Evolutionary conservation across 2,329 filamentous ascomycete genomes (phyloP).

Genomic region (Metarhizium humberi): DNA sequence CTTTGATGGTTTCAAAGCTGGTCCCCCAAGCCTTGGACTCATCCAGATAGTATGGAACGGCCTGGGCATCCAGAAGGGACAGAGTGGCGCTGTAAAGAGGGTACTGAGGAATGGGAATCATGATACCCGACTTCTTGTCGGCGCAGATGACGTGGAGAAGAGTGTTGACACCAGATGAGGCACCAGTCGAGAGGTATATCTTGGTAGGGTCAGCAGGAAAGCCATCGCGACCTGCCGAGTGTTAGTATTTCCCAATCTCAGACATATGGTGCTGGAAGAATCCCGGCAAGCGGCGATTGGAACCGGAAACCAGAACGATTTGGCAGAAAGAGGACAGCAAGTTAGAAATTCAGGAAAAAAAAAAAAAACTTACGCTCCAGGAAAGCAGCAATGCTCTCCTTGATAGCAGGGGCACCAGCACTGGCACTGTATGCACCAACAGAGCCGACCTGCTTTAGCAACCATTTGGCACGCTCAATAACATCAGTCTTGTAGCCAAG

Average conservation of each 20-base stretch:
- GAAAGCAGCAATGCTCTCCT: slow-evolving; percentile 84
- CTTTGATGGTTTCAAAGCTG: slow-evolving; percentile 67
- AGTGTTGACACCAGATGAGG: slow-evolving; percentile 90
- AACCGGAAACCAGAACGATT: background rate
- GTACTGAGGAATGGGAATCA: slow-evolving; percentile 96
- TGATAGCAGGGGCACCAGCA: slow-evolving; percentile 76
- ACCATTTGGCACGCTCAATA: slow-evolving; percentile 68
- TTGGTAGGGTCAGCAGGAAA: slow-evolving; percentile 71
- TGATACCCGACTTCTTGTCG: slow-evolving; percentile 65
- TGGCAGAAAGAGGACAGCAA: background rate
- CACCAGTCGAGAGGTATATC: slow-evolving; percentile 86
- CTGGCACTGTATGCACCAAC: slow-evolving; percentile 96
- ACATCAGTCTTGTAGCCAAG: slow-evolving; percentile 89
- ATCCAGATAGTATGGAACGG: slow-evolving; percentile 90
- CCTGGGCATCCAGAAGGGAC: slow-evolving; percentile 71
- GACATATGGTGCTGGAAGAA: too few species aligned
- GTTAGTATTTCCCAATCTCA: too few species aligned
- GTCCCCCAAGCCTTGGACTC: slow-evolving; percentile 84
- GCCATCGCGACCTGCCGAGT: slow-evolving; percentile 62
- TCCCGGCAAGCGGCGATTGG: too few species aligned
- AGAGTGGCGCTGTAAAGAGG: slow-evolving; percentile 94
- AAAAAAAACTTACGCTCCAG: slow-evolving; percentile 61
- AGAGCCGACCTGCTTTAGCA: slow-evolving; percentile 76
- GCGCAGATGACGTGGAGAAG: slow-evolving; percentile 84
- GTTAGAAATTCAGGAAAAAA: background rate